These are phyloP conservation scores for Neoboletus subvelutipes DNA, from an alignment of 768 basidiomycete genomes.

Conservation along the genomic window DNA sequence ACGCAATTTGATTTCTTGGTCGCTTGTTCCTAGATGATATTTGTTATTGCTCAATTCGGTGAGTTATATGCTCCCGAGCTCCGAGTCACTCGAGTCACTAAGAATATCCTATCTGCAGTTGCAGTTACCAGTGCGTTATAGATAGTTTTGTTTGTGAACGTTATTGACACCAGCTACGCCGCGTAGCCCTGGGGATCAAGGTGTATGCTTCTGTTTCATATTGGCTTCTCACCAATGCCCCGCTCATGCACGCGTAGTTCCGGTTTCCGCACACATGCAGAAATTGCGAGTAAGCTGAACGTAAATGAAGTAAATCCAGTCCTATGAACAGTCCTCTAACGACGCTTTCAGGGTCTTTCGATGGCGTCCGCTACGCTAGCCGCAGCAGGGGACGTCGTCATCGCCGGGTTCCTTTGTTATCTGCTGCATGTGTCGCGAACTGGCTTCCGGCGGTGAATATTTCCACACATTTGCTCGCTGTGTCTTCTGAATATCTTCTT, in stretches of 20 bases:
- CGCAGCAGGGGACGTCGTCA: background rate
- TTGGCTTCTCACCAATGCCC: background rate
- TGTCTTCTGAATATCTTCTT: background rate
- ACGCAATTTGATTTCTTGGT: background rate
- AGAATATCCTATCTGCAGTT: background rate
- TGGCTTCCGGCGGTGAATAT: background rate
- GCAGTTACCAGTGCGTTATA: background rate
- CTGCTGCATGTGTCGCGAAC: background rate
- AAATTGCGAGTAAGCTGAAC: background rate
- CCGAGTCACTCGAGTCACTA: background rate
- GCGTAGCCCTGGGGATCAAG: background rate
- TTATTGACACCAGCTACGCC: background rate
- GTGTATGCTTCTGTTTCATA: background rate
- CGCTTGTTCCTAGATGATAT: slow-evolving; percentile 10
- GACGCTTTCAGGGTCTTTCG: background rate
- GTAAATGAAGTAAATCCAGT: background rate
- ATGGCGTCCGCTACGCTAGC: background rate
- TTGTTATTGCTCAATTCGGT: slow-evolving; percentile 43
- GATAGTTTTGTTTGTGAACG: background rate
- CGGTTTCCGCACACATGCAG: background rate
- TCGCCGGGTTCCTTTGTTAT: background rate
- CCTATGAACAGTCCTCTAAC: background rate
- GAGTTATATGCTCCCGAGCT: slow-evolving; percentile 4
- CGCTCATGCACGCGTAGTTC: background rate
- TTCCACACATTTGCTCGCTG: background rate